Conservation (phyloP, 805 yeast genomes). For the Pichia manshurica region DNA sequence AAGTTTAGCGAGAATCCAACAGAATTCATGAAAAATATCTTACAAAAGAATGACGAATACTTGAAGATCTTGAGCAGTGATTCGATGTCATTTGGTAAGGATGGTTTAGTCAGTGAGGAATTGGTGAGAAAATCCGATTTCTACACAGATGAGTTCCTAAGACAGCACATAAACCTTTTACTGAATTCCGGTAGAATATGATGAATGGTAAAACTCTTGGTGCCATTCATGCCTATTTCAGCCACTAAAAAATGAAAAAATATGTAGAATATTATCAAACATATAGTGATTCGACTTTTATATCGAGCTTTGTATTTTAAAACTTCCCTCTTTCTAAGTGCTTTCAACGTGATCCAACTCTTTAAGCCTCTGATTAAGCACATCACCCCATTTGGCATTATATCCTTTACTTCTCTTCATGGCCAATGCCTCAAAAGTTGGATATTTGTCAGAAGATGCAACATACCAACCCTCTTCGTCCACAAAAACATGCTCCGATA, state of each 20-base stretch:
- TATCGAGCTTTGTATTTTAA: no score
- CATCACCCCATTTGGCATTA: constrained; percentile 17
- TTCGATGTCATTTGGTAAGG: constrained; percentile 31
- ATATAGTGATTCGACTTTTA: no score
- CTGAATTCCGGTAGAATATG: constrained; percentile 50
- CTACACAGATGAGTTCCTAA: constrained; percentile 71
- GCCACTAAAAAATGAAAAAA: no score
- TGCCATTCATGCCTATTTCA: no score
- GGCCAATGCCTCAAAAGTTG: constrained; percentile 30
- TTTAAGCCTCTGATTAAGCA: constrained; percentile 9
- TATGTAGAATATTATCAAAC: no score
- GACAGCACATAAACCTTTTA: constrained; percentile 73
- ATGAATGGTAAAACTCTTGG: neutral
- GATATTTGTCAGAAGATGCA: constrained; percentile 11
- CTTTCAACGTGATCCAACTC: constrained; percentile 6
- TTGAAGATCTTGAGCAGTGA: constrained; percentile 85
- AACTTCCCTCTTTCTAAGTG: neutral
- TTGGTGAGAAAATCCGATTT: constrained; percentile 77
- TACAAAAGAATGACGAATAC: constrained; percentile 76
- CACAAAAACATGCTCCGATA: constrained; percentile 15
- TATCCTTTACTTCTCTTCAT: constrained; percentile 15
- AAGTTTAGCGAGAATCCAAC: constrained; percentile 74
- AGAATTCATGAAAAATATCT: constrained; percentile 64
- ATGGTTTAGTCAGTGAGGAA: constrained; percentile 61
- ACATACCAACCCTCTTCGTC: constrained; percentile 26